A percentile compares a stretch with the other conserved stretches of the same genome.
phyloP scores from a whole-genome alignment of 2,329 filamentous ascomycete species.

The Sporothrix variecibatus region DNA sequence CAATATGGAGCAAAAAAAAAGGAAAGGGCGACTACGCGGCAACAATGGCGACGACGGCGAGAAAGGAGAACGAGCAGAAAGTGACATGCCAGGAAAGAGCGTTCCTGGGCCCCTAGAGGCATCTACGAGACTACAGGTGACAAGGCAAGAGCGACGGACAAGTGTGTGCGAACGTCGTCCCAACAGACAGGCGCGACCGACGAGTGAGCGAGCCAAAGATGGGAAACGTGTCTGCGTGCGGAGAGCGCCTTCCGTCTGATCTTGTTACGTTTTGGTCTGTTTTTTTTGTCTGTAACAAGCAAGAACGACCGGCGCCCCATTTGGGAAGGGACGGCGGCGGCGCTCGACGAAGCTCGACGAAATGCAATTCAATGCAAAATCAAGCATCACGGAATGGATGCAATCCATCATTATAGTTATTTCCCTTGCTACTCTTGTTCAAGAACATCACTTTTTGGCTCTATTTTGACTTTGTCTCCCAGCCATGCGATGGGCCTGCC shows the following conservation, averaged over 20 bases:
- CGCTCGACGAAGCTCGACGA: background rate
- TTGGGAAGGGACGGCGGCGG: background rate
- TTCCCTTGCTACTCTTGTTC: background rate
- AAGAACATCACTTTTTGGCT: too few species aligned
- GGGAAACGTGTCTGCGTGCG: background rate
- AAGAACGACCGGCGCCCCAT: background rate
- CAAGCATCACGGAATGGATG: background rate
- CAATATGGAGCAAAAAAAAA: background rate
- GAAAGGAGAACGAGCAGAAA: background rate
- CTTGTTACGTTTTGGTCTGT: background rate
- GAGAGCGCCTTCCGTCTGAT: constrained; percentile 14
- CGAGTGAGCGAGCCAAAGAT: background rate
- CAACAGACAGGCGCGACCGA: background rate
- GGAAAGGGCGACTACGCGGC: background rate
- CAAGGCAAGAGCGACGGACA: background rate
- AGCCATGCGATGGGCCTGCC: background rate
- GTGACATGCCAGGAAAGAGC: background rate
- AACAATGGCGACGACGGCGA: background rate
- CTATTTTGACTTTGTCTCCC: background rate
- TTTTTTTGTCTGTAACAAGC: too few species aligned
- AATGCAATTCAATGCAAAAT: background rate
- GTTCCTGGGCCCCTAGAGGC: background rate
- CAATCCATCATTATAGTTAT: background rate
- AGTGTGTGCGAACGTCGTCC: background rate
- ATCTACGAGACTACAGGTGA: background rate